phyloP scores from a whole-genome alignment of 805 yeast species.

The Debaryomyces hansenii region DNA sequence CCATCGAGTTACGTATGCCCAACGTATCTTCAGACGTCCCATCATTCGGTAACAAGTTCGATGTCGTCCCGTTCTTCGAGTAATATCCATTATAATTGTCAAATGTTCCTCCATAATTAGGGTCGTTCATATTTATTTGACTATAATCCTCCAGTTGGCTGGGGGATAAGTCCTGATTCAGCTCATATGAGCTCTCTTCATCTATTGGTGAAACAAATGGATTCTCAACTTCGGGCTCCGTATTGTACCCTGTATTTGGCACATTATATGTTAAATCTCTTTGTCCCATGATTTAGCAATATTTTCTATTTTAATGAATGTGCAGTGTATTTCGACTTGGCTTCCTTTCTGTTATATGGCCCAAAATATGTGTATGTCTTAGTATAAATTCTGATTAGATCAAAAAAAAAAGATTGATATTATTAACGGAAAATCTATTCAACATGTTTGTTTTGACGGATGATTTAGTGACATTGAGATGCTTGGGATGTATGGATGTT shows the following conservation, averaged over 20 bases:
- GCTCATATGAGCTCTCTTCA: background rate
- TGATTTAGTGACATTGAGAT: no score
- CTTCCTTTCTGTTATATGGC: no score
- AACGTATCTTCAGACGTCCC: constrained; percentile 5
- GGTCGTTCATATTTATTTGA: background rate
- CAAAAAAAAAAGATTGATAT: no score
- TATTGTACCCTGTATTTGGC: constrained; percentile 17
- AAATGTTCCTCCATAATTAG: background rate
- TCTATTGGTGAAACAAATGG: background rate
- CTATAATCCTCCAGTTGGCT: background rate
- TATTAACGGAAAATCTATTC: no score
- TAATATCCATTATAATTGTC: constrained; percentile 42
- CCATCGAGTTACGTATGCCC: background rate
- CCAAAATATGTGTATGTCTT: no score
- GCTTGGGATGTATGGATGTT: no score
- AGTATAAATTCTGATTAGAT: no score
- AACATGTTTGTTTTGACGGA: no score
- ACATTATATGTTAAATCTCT: constrained; percentile 12
- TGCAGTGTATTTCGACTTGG: no score
- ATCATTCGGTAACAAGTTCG: constrained; percentile 31
- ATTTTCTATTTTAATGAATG: no score
- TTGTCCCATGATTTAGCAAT: background rate
- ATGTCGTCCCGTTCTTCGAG: constrained; percentile 37
- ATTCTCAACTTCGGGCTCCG: background rate
- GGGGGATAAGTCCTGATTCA: background rate